Base-by-base conservation (phyloP, 2,329 filamentous ascomycete species). In the Arthrobotrys entomopaga region DNA sequence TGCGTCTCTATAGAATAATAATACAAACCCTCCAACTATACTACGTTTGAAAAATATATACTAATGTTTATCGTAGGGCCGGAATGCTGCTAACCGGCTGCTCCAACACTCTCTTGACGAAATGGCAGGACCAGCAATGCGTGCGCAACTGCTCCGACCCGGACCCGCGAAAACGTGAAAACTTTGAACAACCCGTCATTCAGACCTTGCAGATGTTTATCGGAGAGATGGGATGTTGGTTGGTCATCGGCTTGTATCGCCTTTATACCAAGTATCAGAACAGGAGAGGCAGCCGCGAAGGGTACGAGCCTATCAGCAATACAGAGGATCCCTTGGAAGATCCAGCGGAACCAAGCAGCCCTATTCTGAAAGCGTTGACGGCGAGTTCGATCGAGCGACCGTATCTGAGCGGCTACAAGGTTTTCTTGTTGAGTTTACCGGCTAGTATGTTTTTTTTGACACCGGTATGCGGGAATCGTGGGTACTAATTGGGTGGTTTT, bases 101-200 rank as follows among this genome's bases (percentile, higher is more conserved):
- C 81, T 82, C 93, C 86, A 99, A 99, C 82, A 99, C 95, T 1
- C 87, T 99, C 75, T 86, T 99, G 79, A 97, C 94, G 78, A 99
- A 99, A 81, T 97, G 93, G 80, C 94, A 98, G 91, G 95, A 99
- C 81, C 96, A 97, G 85, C 92, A 97, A 89, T 99, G 95, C 83
- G 91, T 98, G 46, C 87, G 91, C 77, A 88, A 98, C 84, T 99
- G 95, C 84, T 88, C 92, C 79, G 85, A 87, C 73, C 84, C 87
- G 20, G 84, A 92, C 79, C 87, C 87, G 8, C 86, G 85, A 71
- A 87, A 90, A 77, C 90, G 88, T 61, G 84, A 87, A 76, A 86
- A 87, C 78, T 98, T 99, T 82, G 92, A 97, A 81, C 94, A 98
- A 81, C 95, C 95, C 16, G 93, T 99, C 60, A 88, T 98, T 64